Evolutionary conservation across 2,329 filamentous ascomycete species (phyloP).

Genomic region (Nigrospora osmanthi): DNA sequence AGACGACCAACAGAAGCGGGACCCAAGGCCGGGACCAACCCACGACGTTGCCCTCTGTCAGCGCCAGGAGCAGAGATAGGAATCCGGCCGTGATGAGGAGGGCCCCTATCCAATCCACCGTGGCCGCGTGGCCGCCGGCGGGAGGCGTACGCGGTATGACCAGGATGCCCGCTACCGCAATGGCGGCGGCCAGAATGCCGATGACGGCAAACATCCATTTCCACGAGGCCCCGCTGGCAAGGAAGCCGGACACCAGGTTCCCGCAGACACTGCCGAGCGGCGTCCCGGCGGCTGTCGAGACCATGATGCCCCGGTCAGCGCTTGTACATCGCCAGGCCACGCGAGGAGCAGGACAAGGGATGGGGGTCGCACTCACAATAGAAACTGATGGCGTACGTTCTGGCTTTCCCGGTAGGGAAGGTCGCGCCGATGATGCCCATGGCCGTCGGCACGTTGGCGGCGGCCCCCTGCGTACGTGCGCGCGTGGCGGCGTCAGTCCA

Average conservation of each 20-base stretch:
- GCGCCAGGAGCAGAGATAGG: conserved; percentile 29
- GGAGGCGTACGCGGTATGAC: neutral
- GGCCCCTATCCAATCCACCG: conserved; percentile 3
- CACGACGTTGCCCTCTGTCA: conserved; percentile 34
- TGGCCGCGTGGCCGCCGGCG: neutral
- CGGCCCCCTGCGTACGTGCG: conserved; percentile 17
- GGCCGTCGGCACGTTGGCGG: conserved; percentile 33
- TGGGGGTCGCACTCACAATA: neutral
- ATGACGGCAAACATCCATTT: conserved; percentile 32
- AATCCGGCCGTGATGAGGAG: conserved; percentile 29
- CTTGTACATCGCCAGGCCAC: no score
- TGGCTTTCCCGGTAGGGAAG: conserved; percentile 29
- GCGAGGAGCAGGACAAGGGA: no score
- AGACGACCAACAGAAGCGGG: conserved; percentile 26
- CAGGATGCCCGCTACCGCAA: conserved; percentile 15
- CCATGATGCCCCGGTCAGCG: conserved; percentile 7
- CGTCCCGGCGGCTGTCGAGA: conserved; percentile 1
- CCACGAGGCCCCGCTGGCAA: conserved; percentile 27
- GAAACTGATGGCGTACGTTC: conserved; percentile 30
- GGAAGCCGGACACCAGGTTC: conserved; percentile 19
- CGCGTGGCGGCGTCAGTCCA: no score
- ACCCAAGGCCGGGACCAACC: conserved; percentile 33
- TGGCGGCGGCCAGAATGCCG: conserved; percentile 25
- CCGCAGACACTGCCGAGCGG: neutral
- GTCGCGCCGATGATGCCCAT: conserved; percentile 32